Percentiles rank a stretch among this genome's conserved stretches.
phyloP scores from a whole-genome alignment of 75 land plant genomes.

The Larix kaempferi region DNA sequence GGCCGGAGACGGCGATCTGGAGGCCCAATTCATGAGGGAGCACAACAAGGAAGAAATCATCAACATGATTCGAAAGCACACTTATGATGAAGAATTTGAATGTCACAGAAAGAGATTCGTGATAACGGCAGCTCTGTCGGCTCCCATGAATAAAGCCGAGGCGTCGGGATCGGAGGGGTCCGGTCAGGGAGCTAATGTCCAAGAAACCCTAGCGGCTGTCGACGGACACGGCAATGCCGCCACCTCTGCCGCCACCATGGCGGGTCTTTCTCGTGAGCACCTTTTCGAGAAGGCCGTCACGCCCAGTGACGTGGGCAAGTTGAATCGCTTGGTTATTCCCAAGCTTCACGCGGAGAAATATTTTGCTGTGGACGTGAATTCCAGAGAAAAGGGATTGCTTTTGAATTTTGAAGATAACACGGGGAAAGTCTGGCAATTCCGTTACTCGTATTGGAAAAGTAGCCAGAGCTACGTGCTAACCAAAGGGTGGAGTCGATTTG shows the following conservation, averaged over 20 bases:
- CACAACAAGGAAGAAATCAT: conserved; percentile 38
- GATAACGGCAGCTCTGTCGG: not conserved
- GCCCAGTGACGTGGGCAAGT: conserved; percentile 51
- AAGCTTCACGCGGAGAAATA: conserved; percentile 34
- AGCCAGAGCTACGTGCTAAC: conserved; percentile 59
- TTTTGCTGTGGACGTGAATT: conserved; percentile 28
- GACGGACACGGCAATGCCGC: not conserved
- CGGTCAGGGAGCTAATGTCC: too few species aligned
- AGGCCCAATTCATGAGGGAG: conserved; percentile 32
- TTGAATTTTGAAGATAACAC: conserved; percentile 30
- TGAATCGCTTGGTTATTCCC: conserved; percentile 48
- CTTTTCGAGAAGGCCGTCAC: conserved; percentile 43
- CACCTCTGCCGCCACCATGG: not conserved
- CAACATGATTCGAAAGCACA: conserved; percentile 59
- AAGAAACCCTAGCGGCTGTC: too few species aligned
- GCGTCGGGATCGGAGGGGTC: not conserved
- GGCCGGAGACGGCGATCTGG: conserved; percentile 21
- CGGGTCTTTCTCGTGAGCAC: conserved; percentile 19
- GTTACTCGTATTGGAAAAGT: conserved; percentile 52
- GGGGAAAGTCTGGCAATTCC: conserved; percentile 41
- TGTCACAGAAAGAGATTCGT: not conserved
- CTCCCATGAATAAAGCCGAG: not conserved
- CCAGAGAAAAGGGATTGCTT: conserved; percentile 25
- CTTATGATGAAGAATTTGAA: conserved; percentile 45
- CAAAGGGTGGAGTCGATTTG: conserved; percentile 54